Evolutionary conservation across 441 rosid genomes (phyloP), one percentile per base, ranked within the genome.

Genomic region (Adansonia gregorii): DNA sequence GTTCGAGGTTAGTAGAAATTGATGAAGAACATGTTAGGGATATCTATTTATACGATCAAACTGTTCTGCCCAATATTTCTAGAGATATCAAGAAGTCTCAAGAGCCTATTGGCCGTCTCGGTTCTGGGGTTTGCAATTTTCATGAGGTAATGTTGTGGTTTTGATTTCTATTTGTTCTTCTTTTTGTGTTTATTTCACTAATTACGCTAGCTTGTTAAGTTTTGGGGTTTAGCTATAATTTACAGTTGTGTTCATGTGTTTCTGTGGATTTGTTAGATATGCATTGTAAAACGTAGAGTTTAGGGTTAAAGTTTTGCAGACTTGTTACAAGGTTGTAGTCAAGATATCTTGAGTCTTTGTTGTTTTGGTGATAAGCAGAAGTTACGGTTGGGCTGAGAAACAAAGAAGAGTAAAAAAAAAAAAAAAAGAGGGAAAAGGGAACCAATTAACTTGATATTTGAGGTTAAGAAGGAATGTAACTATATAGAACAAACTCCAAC

Each of bases 1-100:
- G 90, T 60, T 83, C 88, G 61, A 83, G 88, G 78, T 67, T 89
- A 6, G 89, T 92, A 51, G 87, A 88, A 81, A 78, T 89, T 72
- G 94, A 90, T 72, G 90, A 87, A 64, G 87, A 87, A 54, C 88
- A 85, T 75, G 79, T 79, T n/a, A 83, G 82, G 67, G 87, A 92
- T 82, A 85, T 90, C 15, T 76, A 70, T 60, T 78, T 92, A 79
- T 83, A 76, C 19, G 86, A 80, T 76, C 81, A 73, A 19, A 24
- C 86, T 61, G 85, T 78, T n/a, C 51, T 92, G 69, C 84, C 87
- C 35, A 76, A 82, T 84, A 85, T 92, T 81, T 88, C 97, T 22
- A 80, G 87, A 73, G 94, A 92, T 76, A 85, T 89, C 69, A 79
- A 76, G 51, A 80, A 58, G 76, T 89, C 87, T 22, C 68, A 73